These are phyloP conservation scores for Epichloe uncinata DNA, from an alignment of 2,329 filamentous ascomycete genomes.

Conservation along the genomic window DNA sequence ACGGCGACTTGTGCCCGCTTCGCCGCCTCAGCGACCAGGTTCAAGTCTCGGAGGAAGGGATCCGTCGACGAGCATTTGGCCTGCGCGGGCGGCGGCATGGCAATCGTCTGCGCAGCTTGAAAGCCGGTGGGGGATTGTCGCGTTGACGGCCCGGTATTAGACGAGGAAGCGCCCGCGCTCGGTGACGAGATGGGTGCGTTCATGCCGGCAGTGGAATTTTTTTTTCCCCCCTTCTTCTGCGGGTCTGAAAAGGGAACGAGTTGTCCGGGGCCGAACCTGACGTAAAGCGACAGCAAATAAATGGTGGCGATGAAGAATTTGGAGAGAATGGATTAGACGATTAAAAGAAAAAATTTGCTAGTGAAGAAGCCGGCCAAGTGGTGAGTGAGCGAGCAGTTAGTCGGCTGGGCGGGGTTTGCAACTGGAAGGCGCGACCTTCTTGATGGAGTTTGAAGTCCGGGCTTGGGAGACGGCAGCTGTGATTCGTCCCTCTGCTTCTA, in stretches of 20 bases:
- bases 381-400: neutral
- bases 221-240: no score
- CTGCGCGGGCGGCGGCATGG: constrained; percentile 16
- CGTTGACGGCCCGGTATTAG: constrained; percentile 15
- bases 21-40: constrained; percentile 78
- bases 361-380: neutral
- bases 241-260: neutral
- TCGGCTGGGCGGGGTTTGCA: neutral
- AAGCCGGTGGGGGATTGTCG: constrained; percentile 17
- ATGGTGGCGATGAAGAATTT: no score
- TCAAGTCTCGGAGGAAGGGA: constrained; percentile 65
- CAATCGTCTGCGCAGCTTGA: constrained; percentile 8
- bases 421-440: no score
- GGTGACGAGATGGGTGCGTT: constrained; percentile 5
- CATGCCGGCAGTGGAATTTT: neutral
- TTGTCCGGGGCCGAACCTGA: neutral
- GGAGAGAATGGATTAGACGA: neutral
- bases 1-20: constrained; percentile 86
- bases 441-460: no score
- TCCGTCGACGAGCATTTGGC: constrained; percentile 32
- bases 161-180: constrained; percentile 6
- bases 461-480: no score
- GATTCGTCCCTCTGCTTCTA: no score
- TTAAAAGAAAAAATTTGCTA: no score
- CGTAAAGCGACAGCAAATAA: no score